Base-by-base conservation (phyloP, 2,329 filamentous ascomycete genomes). In the Macrophomina tecta region DNA sequence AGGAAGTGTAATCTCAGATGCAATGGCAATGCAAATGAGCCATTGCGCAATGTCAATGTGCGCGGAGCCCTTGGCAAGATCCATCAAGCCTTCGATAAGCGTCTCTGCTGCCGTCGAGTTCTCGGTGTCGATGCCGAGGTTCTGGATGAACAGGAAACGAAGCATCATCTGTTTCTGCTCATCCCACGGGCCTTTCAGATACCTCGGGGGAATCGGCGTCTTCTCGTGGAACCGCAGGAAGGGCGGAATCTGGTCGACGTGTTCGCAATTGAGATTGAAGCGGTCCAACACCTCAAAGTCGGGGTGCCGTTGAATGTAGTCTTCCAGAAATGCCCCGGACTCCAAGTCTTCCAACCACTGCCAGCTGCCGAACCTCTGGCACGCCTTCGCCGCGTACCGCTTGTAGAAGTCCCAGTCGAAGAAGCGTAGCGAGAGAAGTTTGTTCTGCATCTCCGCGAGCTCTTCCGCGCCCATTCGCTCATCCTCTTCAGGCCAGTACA, bases 401-500 rank as follows among this genome's bases (percentile, higher is more conserved):
- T 74, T 65, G 66, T 79, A 78, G 66, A 78, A 79, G 3, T 72
- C 61, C 72, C 71, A 78, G 14, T 74, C 77, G 70, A 78, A 77
- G 71, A 79, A 79, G 14, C 71, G 73, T 34, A 74, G 76, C 34
- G 72, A 64, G 0, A 79, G 68, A 4, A 79, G 42, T 11, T 73
- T 49, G 32, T 23, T 34, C 52, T 40, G 63, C 63, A 48, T 56
- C 12, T 49, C 52, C 12, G 45, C 9, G 1, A 66, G 53, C 9
- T 46, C 52, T 4, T 9, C 8, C 8, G 8, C 49, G 11, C 11
- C 18, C 3, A 7, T n/a, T 1, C 42, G 40, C n/a, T 66, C 53
- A 12, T 42, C 18, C 2, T 56, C 51, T 1, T n/a, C 51, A 8
- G 49, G 62, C 62, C 49, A 64, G 30, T 51, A 66, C 36, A 66